Conservation (phyloP, 1,284 basidiomycete genomes). For the Coniophora puteana region DNA sequence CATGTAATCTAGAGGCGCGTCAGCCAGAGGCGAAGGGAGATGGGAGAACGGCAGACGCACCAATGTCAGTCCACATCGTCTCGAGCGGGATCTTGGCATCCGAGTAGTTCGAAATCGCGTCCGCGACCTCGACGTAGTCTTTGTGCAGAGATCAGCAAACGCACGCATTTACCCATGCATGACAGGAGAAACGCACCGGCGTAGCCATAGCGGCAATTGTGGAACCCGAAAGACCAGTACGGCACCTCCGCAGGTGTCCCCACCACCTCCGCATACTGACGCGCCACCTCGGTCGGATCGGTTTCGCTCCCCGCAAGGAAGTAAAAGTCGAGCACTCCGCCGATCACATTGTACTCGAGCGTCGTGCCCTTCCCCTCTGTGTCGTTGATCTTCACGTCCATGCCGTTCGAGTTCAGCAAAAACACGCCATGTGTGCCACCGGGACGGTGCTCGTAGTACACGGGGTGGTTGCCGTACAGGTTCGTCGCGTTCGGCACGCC, state of each 20-base stretch:
- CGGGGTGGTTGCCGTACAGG: slow-evolving; percentile 67
- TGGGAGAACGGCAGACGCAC: slow-evolving; percentile 24
- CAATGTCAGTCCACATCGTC: slow-evolving; percentile 78
- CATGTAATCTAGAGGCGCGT: slow-evolving; percentile 63
- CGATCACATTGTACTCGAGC: slow-evolving; percentile 70
- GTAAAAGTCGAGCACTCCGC: slow-evolving; percentile 71
- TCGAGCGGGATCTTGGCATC: slow-evolving; percentile 62
- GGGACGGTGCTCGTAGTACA: slow-evolving; percentile 64
- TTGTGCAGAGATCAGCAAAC: slow-evolving; percentile 17
- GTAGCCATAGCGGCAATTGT: slow-evolving; percentile 72
- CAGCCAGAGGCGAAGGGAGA: neutral
- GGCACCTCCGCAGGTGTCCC: slow-evolving; percentile 65
- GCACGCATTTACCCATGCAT: neutral
- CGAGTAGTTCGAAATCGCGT: slow-evolving; percentile 59
- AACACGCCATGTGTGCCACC: slow-evolving; percentile 69
- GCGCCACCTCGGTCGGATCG: slow-evolving; percentile 55
- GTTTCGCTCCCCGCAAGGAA: slow-evolving; percentile 66
- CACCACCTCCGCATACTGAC: slow-evolving; percentile 63
- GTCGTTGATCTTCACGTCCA: slow-evolving; percentile 67
- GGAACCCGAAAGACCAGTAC: slow-evolving; percentile 68
- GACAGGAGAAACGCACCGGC: slow-evolving; percentile 33
- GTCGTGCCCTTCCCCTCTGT: slow-evolving; percentile 33
- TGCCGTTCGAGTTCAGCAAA: slow-evolving; percentile 66
- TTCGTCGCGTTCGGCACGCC: slow-evolving; percentile 52
- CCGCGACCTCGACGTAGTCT: slow-evolving; percentile 60